Conservation (phyloP, 495 filamentous ascomycete species). For the Cercophora newfieldiana region DNA sequence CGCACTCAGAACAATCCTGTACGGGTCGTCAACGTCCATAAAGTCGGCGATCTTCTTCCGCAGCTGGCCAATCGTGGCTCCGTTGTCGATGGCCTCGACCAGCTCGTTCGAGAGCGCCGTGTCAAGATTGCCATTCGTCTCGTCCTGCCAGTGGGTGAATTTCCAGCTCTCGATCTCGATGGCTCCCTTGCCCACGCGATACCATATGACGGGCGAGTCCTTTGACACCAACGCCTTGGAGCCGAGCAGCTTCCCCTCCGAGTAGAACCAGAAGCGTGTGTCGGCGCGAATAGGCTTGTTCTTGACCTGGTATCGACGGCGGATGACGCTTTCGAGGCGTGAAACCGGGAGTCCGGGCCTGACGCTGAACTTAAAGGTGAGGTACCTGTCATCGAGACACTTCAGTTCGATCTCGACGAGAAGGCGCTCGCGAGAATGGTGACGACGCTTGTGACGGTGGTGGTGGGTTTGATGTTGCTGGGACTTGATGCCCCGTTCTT, state of each 20-base stretch:
- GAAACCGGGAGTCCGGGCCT: neutral
- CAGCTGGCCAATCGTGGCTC: constrained; percentile 28
- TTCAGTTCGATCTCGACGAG: constrained; percentile 21
- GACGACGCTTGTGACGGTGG: neutral
- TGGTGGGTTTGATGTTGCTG: neutral
- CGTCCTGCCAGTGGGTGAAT: constrained; percentile 26
- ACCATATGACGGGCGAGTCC: constrained; percentile 20
- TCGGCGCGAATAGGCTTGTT: constrained; percentile 1
- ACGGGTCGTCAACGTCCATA: constrained; percentile 21
- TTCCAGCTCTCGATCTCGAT: constrained; percentile 22
- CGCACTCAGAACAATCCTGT: constrained; percentile 34
- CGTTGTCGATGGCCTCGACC: constrained; percentile 23
- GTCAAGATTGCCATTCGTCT: constrained; percentile 17
- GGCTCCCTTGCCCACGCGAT: constrained; percentile 18
- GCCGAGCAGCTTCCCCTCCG: constrained; percentile 14
- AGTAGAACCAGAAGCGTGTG: constrained; percentile 16
- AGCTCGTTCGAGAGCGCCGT: constrained; percentile 12
- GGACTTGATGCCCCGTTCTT: neutral
- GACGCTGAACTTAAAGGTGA: constrained; percentile 3
- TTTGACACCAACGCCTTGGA: neutral
- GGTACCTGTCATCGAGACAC: constrained; percentile 18
- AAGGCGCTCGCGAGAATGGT: neutral
- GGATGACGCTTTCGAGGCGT: constrained; percentile 16
- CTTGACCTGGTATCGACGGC: constrained; percentile 11
- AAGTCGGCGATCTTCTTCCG: constrained; percentile 21